Percentiles rank a stretch among this genome's conserved stretches.
Conservation (phyloP, 768 basidiomycete genomes). For the Serendipita indica region DNA sequence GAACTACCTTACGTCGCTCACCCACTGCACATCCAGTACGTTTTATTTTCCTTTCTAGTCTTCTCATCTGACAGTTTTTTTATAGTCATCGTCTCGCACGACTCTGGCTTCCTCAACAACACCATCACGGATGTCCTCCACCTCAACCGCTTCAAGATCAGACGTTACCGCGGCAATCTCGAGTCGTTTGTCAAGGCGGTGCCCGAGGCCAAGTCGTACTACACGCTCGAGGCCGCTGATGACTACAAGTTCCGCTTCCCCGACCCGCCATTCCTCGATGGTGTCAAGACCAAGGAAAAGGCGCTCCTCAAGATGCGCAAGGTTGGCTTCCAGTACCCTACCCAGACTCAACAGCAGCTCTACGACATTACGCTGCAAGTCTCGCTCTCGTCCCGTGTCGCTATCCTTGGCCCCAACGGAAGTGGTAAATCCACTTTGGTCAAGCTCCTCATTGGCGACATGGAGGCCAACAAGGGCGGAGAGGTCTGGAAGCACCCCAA, state of each 20-base stretch:
- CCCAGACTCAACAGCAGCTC: slow-evolving; percentile 72
- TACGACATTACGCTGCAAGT: slow-evolving; percentile 94
- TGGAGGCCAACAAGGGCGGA: slow-evolving; percentile 92
- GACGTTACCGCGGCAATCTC: slow-evolving; percentile 88
- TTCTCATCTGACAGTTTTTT: slow-evolving; percentile 14
- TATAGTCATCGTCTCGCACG: slow-evolving; percentile 91
- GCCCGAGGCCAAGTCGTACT: slow-evolving; percentile 96
- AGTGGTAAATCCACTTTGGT: slow-evolving; percentile 97
- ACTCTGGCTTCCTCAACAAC: slow-evolving; percentile 95
- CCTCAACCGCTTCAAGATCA: slow-evolving; percentile 95
- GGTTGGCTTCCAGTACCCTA: slow-evolving; percentile 93
- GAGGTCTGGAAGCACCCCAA: slow-evolving; percentile 99
- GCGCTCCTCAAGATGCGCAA: slow-evolving; percentile 92
- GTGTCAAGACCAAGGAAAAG: slow-evolving; percentile 99
- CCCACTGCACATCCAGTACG: slow-evolving; percentile 81
- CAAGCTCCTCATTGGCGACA: slow-evolving; percentile 91
- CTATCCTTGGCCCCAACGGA: slow-evolving; percentile 96
- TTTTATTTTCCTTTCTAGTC: slow-evolving; percentile 14
- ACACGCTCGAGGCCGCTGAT: slow-evolving; percentile 86
- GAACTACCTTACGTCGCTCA: slow-evolving; percentile 76
- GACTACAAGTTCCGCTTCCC: slow-evolving; percentile 99
- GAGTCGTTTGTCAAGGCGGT: slow-evolving; percentile 88
- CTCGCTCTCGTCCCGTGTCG: slow-evolving; percentile 95
- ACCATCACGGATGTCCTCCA: slow-evolving; percentile 96
- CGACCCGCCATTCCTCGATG: slow-evolving; percentile 89